Evolutionary conservation across 192 early-diverging fungal species (phyloP), one percentile per base, ranked within the genome.

Genomic region (Rhizophagus prolifer): DNA sequence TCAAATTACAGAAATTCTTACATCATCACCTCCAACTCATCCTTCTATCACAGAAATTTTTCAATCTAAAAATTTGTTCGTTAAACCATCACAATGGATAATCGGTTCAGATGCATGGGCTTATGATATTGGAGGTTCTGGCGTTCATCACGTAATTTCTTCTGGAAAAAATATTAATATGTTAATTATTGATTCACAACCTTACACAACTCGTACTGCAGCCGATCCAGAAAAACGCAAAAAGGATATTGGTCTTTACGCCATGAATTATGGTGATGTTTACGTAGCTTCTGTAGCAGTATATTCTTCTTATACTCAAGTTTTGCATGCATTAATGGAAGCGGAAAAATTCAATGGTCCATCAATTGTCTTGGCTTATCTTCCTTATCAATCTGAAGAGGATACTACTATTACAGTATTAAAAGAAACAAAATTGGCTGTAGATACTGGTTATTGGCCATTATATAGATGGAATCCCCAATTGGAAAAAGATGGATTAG

Each of bases 171-270:
- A 95, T 82, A 85, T 98, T 79, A 97, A 96, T 82, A 88, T 98
- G 84, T 85, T 98, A 46, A 91, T 97, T 58, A 86, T 98, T 61
- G 96, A 98, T 78, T 96, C 94, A 0, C 87, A 91, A 70, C 86
- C 91, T 41, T 95, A 98, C 77, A 89, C 91, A 19, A 75, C 76
- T 9, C 85, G 85, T 14, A 81, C 85, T 36, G 76, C 72, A 6
- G 83, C 85, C 28, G 79, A 83, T 58, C 83, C 80, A 41, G 89
- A 91, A 58, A 86, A 89, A 81, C 86, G 86, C 71, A 95, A 96
- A 89, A 97, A 97, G 87, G 96, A 98, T 82, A 86, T 97, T 79
- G 97, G 95, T 75, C 86, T 98, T 34, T 97, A 96, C 78, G 95
- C 95, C 46, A 96, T 98, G 94, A 94, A 92, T 84, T 97, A 97